phyloP scores from a whole-genome alignment of 148 eudicot species.

The Hydrangea macrophylla region DNA sequence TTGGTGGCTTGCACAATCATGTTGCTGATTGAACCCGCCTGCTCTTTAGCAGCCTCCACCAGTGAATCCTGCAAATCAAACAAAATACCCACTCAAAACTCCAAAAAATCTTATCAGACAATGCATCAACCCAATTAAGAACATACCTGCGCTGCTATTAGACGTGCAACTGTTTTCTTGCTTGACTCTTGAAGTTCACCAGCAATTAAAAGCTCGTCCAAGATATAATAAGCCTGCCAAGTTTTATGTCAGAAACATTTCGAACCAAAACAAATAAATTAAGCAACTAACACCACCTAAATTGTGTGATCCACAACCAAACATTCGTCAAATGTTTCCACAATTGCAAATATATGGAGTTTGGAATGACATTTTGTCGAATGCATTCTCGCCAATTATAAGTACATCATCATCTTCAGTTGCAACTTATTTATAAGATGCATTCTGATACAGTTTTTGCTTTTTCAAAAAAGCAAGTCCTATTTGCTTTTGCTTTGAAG shows the following conservation, averaged over 20 bases:
- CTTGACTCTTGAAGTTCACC: slow-evolving; percentile 97
- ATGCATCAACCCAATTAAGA: not conserved
- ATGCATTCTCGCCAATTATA: too few species aligned
- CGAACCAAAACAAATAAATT: not conserved
- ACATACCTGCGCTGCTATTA: slow-evolving; percentile 85
- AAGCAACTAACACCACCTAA: not conserved
- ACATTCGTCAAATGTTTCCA: not conserved
- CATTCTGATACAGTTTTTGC: too few species aligned
- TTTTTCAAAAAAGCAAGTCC: too few species aligned
- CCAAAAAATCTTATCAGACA: not conserved
- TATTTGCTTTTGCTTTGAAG: too few species aligned
- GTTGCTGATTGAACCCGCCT: slow-evolving; percentile 75
- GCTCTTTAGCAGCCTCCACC: slow-evolving; percentile 88
- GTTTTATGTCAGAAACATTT: slow-evolving; percentile 1
- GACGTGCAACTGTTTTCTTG: slow-evolving; percentile 85
- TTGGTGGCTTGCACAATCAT: slow-evolving; percentile 88
- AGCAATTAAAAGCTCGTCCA: slow-evolving; percentile 88
- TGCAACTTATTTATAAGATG: too few species aligned
- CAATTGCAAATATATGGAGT: too few species aligned
- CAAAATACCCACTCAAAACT: not conserved
- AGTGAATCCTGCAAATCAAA: slow-evolving; percentile 62
- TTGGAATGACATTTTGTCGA: too few species aligned
- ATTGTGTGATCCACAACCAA: not conserved
- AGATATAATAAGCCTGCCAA: slow-evolving; percentile 79
- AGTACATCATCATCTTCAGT: too few species aligned